These are phyloP conservation scores for Lactifluus volemus DNA, from an alignment of 768 basidiomycete genomes.

Conservation along the genomic window DNA sequence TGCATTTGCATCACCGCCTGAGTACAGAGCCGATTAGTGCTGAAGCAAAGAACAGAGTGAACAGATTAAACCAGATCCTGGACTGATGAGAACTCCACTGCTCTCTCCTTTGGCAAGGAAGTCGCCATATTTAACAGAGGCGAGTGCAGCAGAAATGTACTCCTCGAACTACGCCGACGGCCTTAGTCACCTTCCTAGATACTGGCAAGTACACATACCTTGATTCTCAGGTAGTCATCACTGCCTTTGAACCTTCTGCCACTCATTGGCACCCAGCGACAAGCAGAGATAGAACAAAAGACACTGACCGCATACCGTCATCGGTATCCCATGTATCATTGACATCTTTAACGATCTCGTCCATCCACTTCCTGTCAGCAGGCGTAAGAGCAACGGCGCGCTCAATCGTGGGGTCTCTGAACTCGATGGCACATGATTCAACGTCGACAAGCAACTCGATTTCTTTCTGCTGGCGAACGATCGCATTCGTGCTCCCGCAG, in stretches of 20 bases:
- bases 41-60: neutral
- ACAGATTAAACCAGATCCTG: constrained; percentile 38
- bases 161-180: constrained; percentile 65
- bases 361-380: constrained; percentile 97
- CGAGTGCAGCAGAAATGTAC: constrained; percentile 81
- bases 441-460: constrained; percentile 88
- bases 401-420: constrained; percentile 75
- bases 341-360: constrained; percentile 83
- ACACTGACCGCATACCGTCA: constrained; percentile 56
- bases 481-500: constrained; percentile 92
- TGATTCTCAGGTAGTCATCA: constrained; percentile 87
- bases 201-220: constrained; percentile 37
- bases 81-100: constrained; percentile 56
- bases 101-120: constrained; percentile 66
- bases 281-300: constrained; percentile 25
- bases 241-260: constrained; percentile 80
- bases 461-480: constrained; percentile 88
- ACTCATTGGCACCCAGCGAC: neutral
- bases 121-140: constrained; percentile 85
- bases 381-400: constrained; percentile 73
- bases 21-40: neutral
- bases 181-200: neutral
- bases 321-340: constrained; percentile 69
- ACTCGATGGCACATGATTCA: constrained; percentile 80
- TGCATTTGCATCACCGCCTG: constrained; percentile 49